Evolutionary conservation across 225 moss, liverwort and hornwort genomes (phyloP).

Genomic region (Neckera pumila): DNA sequence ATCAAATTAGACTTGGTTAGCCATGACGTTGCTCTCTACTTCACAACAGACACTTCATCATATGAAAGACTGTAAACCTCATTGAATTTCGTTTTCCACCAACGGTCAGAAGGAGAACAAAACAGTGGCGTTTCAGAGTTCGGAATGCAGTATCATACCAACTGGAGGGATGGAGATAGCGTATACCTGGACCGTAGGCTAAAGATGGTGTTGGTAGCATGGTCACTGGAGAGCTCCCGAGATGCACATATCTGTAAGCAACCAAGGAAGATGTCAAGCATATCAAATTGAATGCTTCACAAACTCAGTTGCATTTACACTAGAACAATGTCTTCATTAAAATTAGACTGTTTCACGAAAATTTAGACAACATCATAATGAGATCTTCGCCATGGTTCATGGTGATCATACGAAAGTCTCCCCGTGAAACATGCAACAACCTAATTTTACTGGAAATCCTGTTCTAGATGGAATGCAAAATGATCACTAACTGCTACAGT

Average conservation of each 20-base stretch:
- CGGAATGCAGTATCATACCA: neutral
- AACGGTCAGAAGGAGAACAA: neutral
- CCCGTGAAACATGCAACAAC: neutral
- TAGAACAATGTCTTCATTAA: neutral
- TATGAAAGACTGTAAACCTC: neutral
- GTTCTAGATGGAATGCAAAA: neutral
- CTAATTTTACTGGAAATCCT: neutral
- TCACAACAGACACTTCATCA: neutral
- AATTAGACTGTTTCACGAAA: neutral
- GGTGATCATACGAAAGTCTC: neutral
- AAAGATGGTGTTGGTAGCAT: neutral
- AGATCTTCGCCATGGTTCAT: neutral
- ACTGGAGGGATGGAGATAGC: neutral
- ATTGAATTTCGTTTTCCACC: neutral
- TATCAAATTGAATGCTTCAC: neutral
- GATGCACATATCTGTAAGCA: neutral
- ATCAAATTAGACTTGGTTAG: neutral
- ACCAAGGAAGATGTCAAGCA: neutral
- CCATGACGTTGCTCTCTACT: neutral
- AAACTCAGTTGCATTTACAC: neutral
- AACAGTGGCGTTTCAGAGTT: neutral
- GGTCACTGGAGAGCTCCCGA: neutral
- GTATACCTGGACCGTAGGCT: constrained; percentile 11
- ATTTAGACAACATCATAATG: neutral
- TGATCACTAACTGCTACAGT: neutral